These are phyloP conservation scores for Panus rudis DNA, from an alignment of 768 basidiomycete genomes.

Conservation along the genomic window DNA sequence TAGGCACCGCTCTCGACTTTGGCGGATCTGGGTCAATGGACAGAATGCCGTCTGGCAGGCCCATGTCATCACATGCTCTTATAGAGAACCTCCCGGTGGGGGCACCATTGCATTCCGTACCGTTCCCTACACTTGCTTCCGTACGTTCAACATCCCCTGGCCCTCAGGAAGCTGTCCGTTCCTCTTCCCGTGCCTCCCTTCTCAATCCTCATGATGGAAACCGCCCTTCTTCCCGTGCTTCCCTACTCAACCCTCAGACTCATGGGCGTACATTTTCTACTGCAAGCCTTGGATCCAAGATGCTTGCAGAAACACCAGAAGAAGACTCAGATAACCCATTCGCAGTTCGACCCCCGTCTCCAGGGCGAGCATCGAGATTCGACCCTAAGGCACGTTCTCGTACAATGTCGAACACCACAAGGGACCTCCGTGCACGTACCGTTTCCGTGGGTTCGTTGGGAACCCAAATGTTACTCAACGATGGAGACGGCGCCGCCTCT, in stretches of 20 bases:
- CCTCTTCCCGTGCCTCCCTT: conserved; percentile 28
- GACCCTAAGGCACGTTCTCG: conserved; percentile 38
- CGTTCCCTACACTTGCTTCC: conserved; percentile 46
- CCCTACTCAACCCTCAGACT: conserved; percentile 31
- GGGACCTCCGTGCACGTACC: conserved; percentile 30
- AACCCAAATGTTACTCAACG: conserved; percentile 54
- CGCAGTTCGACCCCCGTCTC: conserved; percentile 26
- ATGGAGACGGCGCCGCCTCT: conserved; percentile 29
- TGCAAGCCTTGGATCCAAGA: too few species aligned
- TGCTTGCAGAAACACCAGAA: too few species aligned
- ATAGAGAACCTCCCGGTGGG: conserved; percentile 36
- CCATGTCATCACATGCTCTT: conserved; percentile 42
- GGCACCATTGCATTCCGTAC: conserved; percentile 43
- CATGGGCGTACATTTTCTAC: too few species aligned
- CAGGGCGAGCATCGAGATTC: conserved; percentile 35
- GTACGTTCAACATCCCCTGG: conserved; percentile 44
- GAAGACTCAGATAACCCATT: too few species aligned
- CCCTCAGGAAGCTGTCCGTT: conserved; percentile 31
- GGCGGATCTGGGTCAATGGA: conserved; percentile 37
- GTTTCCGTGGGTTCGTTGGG: conserved; percentile 51
- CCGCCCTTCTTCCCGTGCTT: conserved; percentile 34
- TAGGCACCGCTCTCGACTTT: conserved; percentile 51
- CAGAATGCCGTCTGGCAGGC: conserved; percentile 35
- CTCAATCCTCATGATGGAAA: conserved; percentile 17
- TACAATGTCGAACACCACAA: too few species aligned